phyloP scores from a whole-genome alignment of 345 rosid species.

The Abelmoschus esculentus region DNA sequence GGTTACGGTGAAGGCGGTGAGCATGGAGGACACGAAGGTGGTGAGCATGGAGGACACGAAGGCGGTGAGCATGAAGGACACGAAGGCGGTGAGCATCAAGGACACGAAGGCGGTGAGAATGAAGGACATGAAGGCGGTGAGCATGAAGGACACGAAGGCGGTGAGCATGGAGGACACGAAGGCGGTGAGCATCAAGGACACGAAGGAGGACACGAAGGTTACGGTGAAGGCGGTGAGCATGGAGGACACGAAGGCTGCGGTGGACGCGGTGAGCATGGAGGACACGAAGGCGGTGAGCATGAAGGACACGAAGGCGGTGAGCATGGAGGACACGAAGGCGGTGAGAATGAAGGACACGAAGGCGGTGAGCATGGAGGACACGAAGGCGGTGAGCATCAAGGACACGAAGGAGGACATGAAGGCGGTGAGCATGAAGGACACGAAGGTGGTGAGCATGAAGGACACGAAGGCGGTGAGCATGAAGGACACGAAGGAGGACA shows the following conservation, averaged over 20 bases:
- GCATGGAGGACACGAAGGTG: neutral
- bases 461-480: neutral
- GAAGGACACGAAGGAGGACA: too few species aligned
- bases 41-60: neutral
- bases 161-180: neutral
- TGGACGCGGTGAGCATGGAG: neutral
- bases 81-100: neutral
- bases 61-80: neutral
- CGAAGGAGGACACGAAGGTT: too few species aligned
- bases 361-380: neutral
- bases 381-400: neutral
- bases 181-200: too few species aligned
- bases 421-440: neutral
- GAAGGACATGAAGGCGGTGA: neutral
- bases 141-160: neutral
- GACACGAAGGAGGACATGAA: too few species aligned
- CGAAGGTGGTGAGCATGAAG: neutral
- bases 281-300: neutral
- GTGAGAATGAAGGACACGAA: neutral
- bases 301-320: too few species aligned
- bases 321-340: neutral
- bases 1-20: neutral
- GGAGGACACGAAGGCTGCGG: neutral
- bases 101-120: neutral
- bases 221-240: neutral